Conservation (phyloP, 1,139 yeast genomes). For the Kodamaea derodonti region DNA sequence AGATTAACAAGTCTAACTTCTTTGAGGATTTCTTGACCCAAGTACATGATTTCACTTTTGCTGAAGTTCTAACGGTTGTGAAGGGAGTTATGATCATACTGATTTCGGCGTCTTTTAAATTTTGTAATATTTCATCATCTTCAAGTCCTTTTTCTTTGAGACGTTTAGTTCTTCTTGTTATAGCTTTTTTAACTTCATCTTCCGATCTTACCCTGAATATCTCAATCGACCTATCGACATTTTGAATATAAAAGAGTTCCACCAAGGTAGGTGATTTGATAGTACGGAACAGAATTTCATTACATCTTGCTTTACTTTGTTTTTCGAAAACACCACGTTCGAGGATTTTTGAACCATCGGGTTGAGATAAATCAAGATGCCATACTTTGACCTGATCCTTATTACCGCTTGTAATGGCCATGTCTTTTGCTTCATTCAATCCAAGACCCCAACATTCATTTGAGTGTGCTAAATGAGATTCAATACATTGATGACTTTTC, state of each 20-base stretch:
- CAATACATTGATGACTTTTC: slow-evolving; percentile 83
- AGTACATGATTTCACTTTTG: slow-evolving; percentile 54
- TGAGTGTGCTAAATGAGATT: slow-evolving; percentile 90
- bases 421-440: slow-evolving; percentile 31
- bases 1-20: slow-evolving; percentile 55
- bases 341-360: slow-evolving; percentile 50
- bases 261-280: slow-evolving; percentile 22
- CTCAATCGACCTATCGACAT: slow-evolving; percentile 79
- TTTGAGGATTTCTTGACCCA: slow-evolving; percentile 49
- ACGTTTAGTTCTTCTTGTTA: slow-evolving; percentile 75
- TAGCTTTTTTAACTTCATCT: slow-evolving; percentile 79
- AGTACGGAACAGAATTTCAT: slow-evolving; percentile 52
- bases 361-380: slow-evolving; percentile 54
- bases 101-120: slow-evolving; percentile 52
- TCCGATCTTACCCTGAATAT: slow-evolving; percentile 70
- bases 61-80: slow-evolving; percentile 53
- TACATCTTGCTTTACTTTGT: slow-evolving; percentile 74
- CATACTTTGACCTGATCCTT: slow-evolving; percentile 84
- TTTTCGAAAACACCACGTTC: slow-evolving; percentile 72
- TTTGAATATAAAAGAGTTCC: slow-evolving; percentile 64
- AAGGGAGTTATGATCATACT: slow-evolving; percentile 61
- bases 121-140: slow-evolving; percentile 57
- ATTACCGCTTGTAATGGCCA: slow-evolving; percentile 69
- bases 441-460: slow-evolving; percentile 91
- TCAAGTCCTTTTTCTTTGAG: slow-evolving; percentile 62